Evolutionary conservation across 257 asterid genomes (phyloP), one percentile per base, ranked within the genome.

Genomic region (Fraxinus cuspidata): DNA sequence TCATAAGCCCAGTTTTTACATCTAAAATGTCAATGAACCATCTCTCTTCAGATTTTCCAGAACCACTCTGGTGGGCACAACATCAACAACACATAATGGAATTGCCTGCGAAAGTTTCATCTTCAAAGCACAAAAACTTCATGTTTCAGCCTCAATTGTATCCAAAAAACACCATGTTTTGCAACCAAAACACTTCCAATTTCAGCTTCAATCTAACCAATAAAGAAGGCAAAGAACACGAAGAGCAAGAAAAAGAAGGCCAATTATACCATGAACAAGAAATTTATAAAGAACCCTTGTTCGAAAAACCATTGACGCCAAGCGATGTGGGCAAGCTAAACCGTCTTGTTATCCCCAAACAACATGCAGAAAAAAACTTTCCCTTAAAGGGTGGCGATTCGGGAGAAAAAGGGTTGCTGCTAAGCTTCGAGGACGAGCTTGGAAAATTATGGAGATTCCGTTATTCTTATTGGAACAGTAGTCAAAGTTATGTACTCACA

Each of bases 301-400:
- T 87, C 78, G 90, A 84, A 81, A 87, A 87, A 73, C 81, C 90
- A 69, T 47, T 87, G 80, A 87, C 90, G 3, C 90, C 88, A 0
- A 84, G 90, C 42, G 90, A 85, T 15, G 90, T 87, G 21, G 90
- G 90, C 12, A 84, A 87, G 83, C 87, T 87, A 7, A 87, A 87
- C 81, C 86, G 90, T 18, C 86, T 87, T 3, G 90, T 87, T 6
- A 87, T 87, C 49, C 90, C 90, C 0, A 87, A 87, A 38, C 90
- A 87, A 72, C 83, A 87, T 44, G 90, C 90, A 8, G 90, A 87
- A 74, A 87, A 87, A 69, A 82, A 80, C 71, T 87, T 87, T 37
- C 90, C 90, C 0, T 74, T 84, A 8, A 77, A 71, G 51, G 85
- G 86, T 23, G 63, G 47, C 37, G 88, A 81, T 16, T 63, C 84